Evolutionary conservation across 1,139 yeast species (phyloP), one percentile per base, ranked within the genome.

Genomic region (Kurtzmaniella quercitrusa): DNA sequence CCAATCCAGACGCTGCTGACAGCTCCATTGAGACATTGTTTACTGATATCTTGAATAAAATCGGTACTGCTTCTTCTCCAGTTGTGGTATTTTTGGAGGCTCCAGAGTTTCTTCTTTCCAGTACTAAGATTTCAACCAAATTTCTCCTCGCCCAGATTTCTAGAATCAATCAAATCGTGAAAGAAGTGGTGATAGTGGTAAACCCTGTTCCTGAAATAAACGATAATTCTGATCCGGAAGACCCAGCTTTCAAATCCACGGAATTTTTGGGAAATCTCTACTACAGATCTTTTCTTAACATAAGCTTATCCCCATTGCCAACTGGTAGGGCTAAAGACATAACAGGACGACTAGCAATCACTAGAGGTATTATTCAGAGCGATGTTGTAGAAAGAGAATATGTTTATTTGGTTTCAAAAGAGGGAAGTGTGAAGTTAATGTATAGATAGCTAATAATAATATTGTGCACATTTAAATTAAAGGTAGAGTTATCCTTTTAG

Each of bases 301-400:
- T 87, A 11, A 69, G 75, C 25, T 59, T 87, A 38, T 75, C 77
- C 49, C 90, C 95, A 1, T 64, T 88, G 48, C 71, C 77, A 4
- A 88, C 96, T 0, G 96, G 96, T 0, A 71, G 90, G 54, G 95
- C 96, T 0, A 79, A 77, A 41, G 96, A 88, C 58, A 79, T 88
- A 1, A 84, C 95, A 0, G 96, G 96, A 1, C 74, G 81, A 3
- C 54, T 88, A 41, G 69, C 77, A 0, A 70, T 88, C 0, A 63
- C 81, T 0, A 68, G 65, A 43, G 95, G 95, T 1, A 49, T 73
- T 41, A 17, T 66, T 45, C 64, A 75, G 37, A 48, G 58, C 36
- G 62, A 58, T 18, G 73, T 81, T 0, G 50, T 57, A 2, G 93
- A 85, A 55, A 80, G 73, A 48, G 89, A 85, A 51, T 85, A 83